phyloP scores from a whole-genome alignment of 805 yeast genomes.

The Pichia cephalocereana region DNA sequence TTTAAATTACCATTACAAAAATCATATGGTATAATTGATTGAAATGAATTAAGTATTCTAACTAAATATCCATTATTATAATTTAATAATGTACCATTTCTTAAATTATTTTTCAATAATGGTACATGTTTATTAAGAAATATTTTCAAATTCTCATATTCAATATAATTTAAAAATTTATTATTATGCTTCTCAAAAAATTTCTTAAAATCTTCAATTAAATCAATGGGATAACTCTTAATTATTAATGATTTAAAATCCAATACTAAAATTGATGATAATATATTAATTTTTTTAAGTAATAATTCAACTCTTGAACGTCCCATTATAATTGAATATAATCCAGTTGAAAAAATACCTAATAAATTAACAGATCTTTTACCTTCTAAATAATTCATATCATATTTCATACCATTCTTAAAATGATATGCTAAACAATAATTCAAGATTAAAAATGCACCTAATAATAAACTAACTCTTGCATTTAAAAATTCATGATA shows the following conservation, averaged over 20 bases:
- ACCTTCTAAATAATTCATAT: constrained; percentile 2
- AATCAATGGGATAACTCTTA: neutral
- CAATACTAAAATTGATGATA: constrained; percentile 1
- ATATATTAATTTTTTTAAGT: neutral
- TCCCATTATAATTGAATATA: constrained; percentile 7
- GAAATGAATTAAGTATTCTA: constrained; percentile 7
- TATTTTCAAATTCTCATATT: constrained; percentile 7
- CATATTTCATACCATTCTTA: constrained; percentile 4
- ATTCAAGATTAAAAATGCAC: constrained; percentile 3
- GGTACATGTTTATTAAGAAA: constrained; percentile 2
- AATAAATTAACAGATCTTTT: constrained; percentile 2
- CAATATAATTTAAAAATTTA: neutral
- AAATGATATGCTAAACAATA: constrained; percentile 9
- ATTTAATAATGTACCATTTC: constrained; percentile 1
- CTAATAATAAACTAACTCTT: neutral
- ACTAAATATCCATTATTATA: constrained; percentile 7
- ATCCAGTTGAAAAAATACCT: constrained; percentile 10
- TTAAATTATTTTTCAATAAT: neutral
- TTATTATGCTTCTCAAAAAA: constrained; percentile 1
- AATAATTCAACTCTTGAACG: neutral
- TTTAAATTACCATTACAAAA: constrained; percentile 3
- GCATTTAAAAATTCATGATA: constrained; percentile 1
- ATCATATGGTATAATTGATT: constrained; percentile 9
- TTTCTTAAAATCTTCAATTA: constrained; percentile 4
- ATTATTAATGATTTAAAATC: constrained; percentile 4